Percentiles rank a stretch among this genome's conserved stretches.
These are phyloP conservation scores for Nicotiana rustica DNA, from an alignment of 305 asterid genomes.

Conservation along the genomic window DNA sequence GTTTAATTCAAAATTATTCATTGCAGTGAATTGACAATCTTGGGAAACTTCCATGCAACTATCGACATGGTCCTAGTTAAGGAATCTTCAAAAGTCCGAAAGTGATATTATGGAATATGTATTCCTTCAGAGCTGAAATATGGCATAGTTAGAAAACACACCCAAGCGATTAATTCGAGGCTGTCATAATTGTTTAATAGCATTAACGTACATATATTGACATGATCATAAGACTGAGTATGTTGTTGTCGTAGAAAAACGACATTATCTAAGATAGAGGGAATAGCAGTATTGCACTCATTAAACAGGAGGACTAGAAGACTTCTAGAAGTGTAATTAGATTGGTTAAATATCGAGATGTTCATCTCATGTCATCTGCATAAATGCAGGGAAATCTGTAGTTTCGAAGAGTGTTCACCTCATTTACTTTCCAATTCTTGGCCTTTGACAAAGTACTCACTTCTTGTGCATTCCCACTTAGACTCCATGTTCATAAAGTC, in stretches of 20 bases:
- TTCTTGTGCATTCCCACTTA: not conserved
- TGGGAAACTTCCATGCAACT: conserved; percentile 13
- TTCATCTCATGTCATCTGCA: not conserved
- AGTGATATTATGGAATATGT: not conserved
- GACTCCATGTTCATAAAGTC: not conserved
- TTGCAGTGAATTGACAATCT: not conserved
- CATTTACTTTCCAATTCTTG: not conserved
- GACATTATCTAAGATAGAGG: not conserved
- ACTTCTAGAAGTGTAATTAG: conserved; percentile 17
- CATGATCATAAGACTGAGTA: not conserved
- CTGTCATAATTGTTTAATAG: not conserved
- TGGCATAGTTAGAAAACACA: not conserved
- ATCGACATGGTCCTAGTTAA: not conserved
- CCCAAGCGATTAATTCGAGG: not conserved
- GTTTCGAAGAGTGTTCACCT: not conserved
- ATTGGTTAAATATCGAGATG: not conserved
- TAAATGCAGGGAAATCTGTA: conserved; percentile 8
- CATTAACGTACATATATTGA: too few relatives aligned
- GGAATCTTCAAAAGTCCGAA: conserved; percentile 4
- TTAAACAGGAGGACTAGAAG: conserved; percentile 1
- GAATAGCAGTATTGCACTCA: not conserved
- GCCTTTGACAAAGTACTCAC: conserved; percentile 6
- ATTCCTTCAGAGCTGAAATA: not conserved
- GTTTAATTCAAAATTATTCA: not conserved
- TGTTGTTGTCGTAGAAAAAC: too few relatives aligned